Evolutionary conservation across 2,329 filamentous ascomycete genomes (phyloP), one percentile per base, ranked within the genome.

Genomic region (Blastomyces parvus): DNA sequence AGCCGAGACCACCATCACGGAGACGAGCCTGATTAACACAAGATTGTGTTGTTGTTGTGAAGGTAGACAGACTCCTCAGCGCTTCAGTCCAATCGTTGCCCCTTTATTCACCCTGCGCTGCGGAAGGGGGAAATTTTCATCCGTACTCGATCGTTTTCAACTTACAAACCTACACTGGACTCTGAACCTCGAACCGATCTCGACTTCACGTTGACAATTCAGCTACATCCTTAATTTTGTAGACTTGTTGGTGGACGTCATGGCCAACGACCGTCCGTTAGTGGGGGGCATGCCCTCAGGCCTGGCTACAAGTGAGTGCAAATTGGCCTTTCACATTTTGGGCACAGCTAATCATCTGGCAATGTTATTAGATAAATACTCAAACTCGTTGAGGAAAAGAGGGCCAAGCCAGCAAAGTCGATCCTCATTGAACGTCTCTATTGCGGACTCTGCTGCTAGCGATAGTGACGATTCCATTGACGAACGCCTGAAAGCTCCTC

Each of bases 371-470:
- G 58, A 27, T 13, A 48, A 33, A 59, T 42, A 25, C 58, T 46
- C 58, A 19, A 27, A 42, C 27, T 33, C 58, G 3, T 33, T 59
- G 25, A 59, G 40, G 50, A 27, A 46, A 30, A 42, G 58, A 36
- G 38, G 11, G 8, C 42, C 58, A 19, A 33, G 25, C 14, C 59
- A 33, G 8, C 36, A 44, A 64, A 46, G 48, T 63, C 42, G 62
- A 66, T 63, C 60, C 8, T 25, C 52, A 2, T 25, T 62, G 11
- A 62, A 38, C 46, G 17, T 19, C 27, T 25, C n/a, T 19, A 27
- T 46, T 46, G 36, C 33, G 38, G 38, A 33, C 42, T 52, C 59
- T 19, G 59, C n/a, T 53, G 11, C 30, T 48, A 61, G 22, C 25
- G 58, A 46, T 2, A 27, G 25, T 36, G 58, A 59, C 27, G 17